These are phyloP conservation scores for Saccharomycopsis crataegensis DNA, from an alignment of 1,139 yeast species.

Conservation along the genomic window DNA sequence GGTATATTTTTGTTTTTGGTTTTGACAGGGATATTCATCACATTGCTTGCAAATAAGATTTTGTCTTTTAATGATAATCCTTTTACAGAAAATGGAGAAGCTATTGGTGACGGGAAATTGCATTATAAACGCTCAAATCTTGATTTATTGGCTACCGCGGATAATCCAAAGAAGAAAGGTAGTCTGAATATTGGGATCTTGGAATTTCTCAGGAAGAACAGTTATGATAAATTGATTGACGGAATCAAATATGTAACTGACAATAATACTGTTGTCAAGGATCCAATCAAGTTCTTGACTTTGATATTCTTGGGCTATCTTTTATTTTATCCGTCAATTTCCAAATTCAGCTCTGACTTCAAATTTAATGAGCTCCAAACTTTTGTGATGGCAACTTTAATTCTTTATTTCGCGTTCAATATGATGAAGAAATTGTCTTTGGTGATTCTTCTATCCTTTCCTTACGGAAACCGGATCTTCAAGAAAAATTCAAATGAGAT, in stretches of 20 bases:
- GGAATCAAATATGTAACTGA: constrained; percentile 2
- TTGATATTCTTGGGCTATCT: constrained; percentile 11
- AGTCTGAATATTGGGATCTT: too few species aligned
- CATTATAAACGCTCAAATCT: constrained; percentile 6
- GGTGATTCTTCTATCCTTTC: constrained; percentile 46
- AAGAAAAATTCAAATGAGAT: constrained; percentile 35
- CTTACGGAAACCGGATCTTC: constrained; percentile 38
- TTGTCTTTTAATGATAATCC: constrained; percentile 2
- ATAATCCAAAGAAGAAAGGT: background rate
- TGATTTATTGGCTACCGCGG: constrained; percentile 5
- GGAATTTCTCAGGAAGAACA: background rate
- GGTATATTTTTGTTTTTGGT: constrained; percentile 27
- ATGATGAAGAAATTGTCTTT: constrained; percentile 46
- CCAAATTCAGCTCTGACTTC: constrained; percentile 28
- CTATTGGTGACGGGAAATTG: background rate
- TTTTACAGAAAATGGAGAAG: background rate
- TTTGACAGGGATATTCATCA: constrained; percentile 26
- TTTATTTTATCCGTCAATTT: constrained; percentile 21
- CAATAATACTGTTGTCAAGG: constrained; percentile 22
- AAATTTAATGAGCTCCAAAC: constrained; percentile 46
- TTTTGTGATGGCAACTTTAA: constrained; percentile 39
- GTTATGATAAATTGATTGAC: constrained; percentile 5
- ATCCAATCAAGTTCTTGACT: constrained; percentile 19
- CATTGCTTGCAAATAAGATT: constrained; percentile 23
- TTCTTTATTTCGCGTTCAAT: constrained; percentile 48